Evolutionary conservation across 2,329 filamentous ascomycete genomes (phyloP).

Genomic region (Scedosporium dehoogii): DNA sequence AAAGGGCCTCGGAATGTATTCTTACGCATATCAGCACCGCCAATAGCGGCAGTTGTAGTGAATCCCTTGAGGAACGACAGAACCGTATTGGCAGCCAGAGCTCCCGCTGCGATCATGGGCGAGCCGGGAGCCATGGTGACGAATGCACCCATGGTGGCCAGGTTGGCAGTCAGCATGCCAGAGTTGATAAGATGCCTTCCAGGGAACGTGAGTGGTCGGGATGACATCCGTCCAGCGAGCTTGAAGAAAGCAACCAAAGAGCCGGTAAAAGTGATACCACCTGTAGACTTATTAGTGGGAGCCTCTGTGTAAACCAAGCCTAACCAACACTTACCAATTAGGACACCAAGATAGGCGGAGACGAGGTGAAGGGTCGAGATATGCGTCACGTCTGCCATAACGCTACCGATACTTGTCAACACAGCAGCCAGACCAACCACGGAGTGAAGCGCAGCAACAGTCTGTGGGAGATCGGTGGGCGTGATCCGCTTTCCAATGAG

Average conservation of each 20-base stretch:
- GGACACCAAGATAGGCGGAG: slow-evolving; percentile 74
- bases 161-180: slow-evolving; percentile 63
- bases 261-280: slow-evolving; percentile 81
- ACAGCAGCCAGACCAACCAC: slow-evolving; percentile 86
- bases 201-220: slow-evolving; percentile 60
- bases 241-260: slow-evolving; percentile 87
- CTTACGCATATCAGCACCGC: slow-evolving; percentile 81
- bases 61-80: slow-evolving; percentile 80
- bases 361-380: slow-evolving; percentile 74
- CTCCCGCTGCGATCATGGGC: slow-evolving; percentile 68
- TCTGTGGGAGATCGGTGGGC: slow-evolving; percentile 79
- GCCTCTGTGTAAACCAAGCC: background rate
- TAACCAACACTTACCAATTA: slow-evolving; percentile 48
- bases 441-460: slow-evolving; percentile 79
- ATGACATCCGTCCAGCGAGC: slow-evolving; percentile 73
- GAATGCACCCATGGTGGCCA: slow-evolving; percentile 77
- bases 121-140: slow-evolving; percentile 71
- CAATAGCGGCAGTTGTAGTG: slow-evolving; percentile 80
- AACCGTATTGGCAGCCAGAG: slow-evolving; percentile 63
- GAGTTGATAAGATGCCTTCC: slow-evolving; percentile 69
- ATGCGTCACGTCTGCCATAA: slow-evolving; percentile 62
- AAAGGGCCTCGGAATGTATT: slow-evolving; percentile 2
- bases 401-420: slow-evolving; percentile 77
- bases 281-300: slow-evolving; percentile 17
- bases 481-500: slow-evolving; percentile 80